Base-by-base conservation (phyloP, 163 green algal genomes). In the Scenedesmus sp. region DNA sequence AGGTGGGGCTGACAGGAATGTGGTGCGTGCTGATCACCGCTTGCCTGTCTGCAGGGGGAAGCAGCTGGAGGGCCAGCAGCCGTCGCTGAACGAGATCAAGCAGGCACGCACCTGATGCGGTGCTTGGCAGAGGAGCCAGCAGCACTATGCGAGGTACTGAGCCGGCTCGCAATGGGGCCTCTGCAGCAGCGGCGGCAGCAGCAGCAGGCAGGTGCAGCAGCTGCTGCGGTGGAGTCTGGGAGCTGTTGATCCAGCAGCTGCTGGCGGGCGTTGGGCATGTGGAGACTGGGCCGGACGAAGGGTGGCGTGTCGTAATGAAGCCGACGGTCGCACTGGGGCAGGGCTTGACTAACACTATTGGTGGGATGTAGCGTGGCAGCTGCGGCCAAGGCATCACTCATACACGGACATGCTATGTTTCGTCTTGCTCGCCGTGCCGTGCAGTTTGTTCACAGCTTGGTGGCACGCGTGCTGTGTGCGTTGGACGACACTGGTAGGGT, bases 71-170 rank as follows among this genome's bases (percentile, higher is more conserved):
- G 87, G 37, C 12, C 78, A 65, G 20, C 87, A 91, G 51, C 87
- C 78, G 0, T 70, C 87, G 10, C 87, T 91, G 49, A 91, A 91
- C 43, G 78, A 91, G 40, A 81, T 91, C 56, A 91, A 91, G 87
- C 87, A 91, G 78, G 13, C 24, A 3, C 42, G 78, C n/a, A 84
- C 42, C 78, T 59, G 18, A 0, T 53, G 40, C 35, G 24, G 10
- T 22, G 37, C 13, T 22, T 53, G 22, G 35, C 78, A 49, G 40
- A 53, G 24, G 78, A 49, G 43, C 43, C 78, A 49, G 78, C 78
- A 84, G 78, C 78, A 26, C 26, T 35, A 84, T n/a, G 73, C 18
- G 22, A 53, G n/a, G 42, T 84, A 6, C 12, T 12, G 56, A 26
- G 30, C 16, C 73, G 18, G 13, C 73, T 46, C 10, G 73, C 1